Evolutionary conservation across 495 filamentous ascomycete species (phyloP).

Genomic region (Aspergillus indologenus): DNA sequence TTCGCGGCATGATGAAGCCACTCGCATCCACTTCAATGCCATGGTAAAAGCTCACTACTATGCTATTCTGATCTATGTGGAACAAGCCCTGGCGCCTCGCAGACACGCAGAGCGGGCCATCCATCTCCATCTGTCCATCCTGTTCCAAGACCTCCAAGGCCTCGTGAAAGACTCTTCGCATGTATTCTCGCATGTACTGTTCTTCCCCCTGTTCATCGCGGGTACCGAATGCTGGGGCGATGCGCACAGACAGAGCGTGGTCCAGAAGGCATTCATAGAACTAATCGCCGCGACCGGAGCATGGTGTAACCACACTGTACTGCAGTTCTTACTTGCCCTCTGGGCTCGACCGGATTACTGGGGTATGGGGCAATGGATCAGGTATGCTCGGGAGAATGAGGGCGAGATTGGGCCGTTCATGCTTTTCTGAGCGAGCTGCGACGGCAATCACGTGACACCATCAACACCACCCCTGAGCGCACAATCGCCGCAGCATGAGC

Average conservation of each 20-base stretch:
- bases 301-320: conserved; percentile 21
- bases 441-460: no score
- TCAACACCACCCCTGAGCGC: no score
- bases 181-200: conserved; percentile 18
- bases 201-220: conserved; percentile 23
- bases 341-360: conserved; percentile 9
- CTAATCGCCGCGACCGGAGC: conserved; percentile 17
- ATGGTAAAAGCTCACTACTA: conserved; percentile 19
- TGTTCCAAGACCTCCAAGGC: conserved; percentile 11
- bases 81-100: conserved; percentile 16
- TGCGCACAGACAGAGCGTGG: conserved; percentile 4
- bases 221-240: conserved; percentile 13
- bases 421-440: conserved; percentile 15
- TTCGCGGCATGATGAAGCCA: neutral
- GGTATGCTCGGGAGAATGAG: conserved; percentile 19
- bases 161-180: neutral
- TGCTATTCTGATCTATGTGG: conserved; percentile 16
- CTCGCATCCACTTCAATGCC: conserved; percentile 5
- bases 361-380: conserved; percentile 15
- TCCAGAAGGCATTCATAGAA: conserved; percentile 13
- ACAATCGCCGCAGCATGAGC: no score
- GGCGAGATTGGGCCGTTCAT: conserved; percentile 11
- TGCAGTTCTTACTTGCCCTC: conserved; percentile 18
- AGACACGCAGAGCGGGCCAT: neutral
- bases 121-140: neutral